A percentile compares a stretch with the other conserved stretches of the same genome.
phyloP scores from a whole-genome alignment of 768 basidiomycete species.

The Pleurotus tuber-regium region DNA sequence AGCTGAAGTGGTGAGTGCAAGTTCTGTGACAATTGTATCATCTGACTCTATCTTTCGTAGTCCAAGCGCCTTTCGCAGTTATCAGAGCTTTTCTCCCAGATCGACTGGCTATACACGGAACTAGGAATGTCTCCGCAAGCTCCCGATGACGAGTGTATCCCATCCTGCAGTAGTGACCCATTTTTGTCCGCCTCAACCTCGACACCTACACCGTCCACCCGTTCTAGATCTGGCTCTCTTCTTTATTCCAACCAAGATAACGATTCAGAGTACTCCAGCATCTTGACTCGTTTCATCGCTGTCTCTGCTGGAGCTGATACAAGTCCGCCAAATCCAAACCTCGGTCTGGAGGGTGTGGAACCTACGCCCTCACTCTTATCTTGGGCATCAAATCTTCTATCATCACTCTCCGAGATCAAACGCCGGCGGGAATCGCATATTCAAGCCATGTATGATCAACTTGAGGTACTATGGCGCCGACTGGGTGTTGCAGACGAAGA shows the following conservation, averaged over 20 bases:
- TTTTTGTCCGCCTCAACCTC: conserved; percentile 27
- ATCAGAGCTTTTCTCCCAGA: conserved; percentile 63
- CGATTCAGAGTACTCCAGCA: conserved; percentile 47
- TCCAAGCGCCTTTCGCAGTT: conserved; percentile 66
- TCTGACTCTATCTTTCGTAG: conserved; percentile 31
- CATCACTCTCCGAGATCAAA: conserved; percentile 71
- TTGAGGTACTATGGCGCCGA: conserved; percentile 88
- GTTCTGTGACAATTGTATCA: background rate
- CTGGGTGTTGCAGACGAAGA: conserved; percentile 76
- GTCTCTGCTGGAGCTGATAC: conserved; percentile 55
- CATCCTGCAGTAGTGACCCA: conserved; percentile 17
- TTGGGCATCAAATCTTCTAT: conserved; percentile 61
- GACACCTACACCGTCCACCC: conserved; percentile 51
- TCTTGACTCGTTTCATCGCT: conserved; percentile 62
- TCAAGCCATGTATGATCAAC: conserved; percentile 90
- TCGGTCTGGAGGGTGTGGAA: conserved; percentile 73
- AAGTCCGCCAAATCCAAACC: conserved; percentile 25
- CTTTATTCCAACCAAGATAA: conserved; percentile 21
- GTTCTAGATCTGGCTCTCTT: conserved; percentile 31
- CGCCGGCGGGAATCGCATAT: conserved; percentile 77
- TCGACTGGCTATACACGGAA: conserved; percentile 82
- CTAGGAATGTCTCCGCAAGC: conserved; percentile 70
- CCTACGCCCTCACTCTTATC: conserved; percentile 72
- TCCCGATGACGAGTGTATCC: conserved; percentile 41
- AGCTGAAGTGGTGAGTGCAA: conserved; percentile 72